A percentile compares a stretch with the other conserved stretches of the same genome.
phyloP scores from a whole-genome alignment of 2,329 filamentous ascomycete species.

The Colletotrichum tamarilloi region DNA sequence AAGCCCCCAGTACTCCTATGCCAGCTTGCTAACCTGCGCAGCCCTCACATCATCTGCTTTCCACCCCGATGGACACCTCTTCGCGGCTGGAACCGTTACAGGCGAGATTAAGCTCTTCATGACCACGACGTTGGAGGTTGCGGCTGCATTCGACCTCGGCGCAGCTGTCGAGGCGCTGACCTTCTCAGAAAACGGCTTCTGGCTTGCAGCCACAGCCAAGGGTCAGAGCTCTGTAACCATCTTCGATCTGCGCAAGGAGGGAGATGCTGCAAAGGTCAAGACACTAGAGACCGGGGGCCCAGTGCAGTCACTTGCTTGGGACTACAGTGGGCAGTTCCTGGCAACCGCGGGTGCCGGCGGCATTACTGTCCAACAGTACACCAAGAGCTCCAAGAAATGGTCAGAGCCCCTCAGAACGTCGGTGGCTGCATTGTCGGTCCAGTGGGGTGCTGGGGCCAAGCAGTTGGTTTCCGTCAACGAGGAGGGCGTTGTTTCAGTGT shows the following conservation, averaged over 20 bases:
- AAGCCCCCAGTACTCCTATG: neutral
- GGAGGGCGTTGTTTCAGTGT: conserved; percentile 80
- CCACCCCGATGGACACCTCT: conserved; percentile 95
- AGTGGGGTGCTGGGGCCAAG: conserved; percentile 82
- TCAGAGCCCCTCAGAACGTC: conserved; percentile 84
- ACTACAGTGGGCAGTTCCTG: conserved; percentile 94
- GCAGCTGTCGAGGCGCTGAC: conserved; percentile 79
- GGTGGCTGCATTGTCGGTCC: conserved; percentile 76
- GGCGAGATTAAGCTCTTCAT: conserved; percentile 92
- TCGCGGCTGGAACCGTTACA: conserved; percentile 83
- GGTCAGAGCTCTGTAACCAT: conserved; percentile 83
- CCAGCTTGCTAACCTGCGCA: conserved; percentile 49
- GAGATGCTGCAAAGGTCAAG: conserved; percentile 83
- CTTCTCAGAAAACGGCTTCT: conserved; percentile 98
- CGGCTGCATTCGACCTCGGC: conserved; percentile 77
- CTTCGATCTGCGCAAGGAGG: conserved; percentile 93
- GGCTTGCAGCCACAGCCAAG: conserved; percentile 87
- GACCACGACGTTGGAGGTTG: conserved; percentile 80
- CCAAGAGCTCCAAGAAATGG: conserved; percentile 89
- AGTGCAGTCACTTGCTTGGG: conserved; percentile 85
- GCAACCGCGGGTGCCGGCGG: conserved; percentile 84
- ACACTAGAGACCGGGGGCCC: conserved; percentile 85
- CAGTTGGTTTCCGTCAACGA: conserved; percentile 79
- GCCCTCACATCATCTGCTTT: conserved; percentile 84
- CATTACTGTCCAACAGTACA: conserved; percentile 89